Evolutionary conservation across 2,329 filamentous ascomycete species (phyloP), one percentile per base, ranked within the genome.

Genomic region (Aspergillus sp.): DNA sequence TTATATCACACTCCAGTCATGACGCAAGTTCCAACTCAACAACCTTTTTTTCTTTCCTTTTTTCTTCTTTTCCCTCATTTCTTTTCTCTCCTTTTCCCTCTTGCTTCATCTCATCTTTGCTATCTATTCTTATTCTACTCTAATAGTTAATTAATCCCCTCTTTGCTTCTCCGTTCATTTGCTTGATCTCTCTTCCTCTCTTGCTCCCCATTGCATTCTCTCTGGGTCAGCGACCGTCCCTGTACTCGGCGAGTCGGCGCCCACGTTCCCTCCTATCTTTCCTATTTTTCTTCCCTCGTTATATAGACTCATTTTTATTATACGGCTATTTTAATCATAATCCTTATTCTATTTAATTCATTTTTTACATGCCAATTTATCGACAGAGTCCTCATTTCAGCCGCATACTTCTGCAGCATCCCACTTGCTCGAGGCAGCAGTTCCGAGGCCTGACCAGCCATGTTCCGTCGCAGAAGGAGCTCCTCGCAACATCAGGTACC

Each of bases 391-490:
- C 20, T 22, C 20, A 22, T 22, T 5, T 38, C 35, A 38, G 25
- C 45, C 19, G 19, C 15, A 27, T 45, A 27, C 10, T 25, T 27
- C n/a, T 25, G 33, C 33, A 17, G 33, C 33, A 35, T 35, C 33
- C 33, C 33, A 35, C 33, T 35, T 35, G 33, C 33, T 37, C 17
- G n/a, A 17, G 33, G 33, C 33, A 37, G 33, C 33, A 37, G 27
- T 43, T 43, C 25, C 39, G 32, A 45, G 50, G 49, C 43, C 43
- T 49, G 45, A 59, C 50, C 50, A 56, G 61, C 50, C 47, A 72
- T 72, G 68, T 71, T 71, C 54, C 60, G 62, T 49, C 67, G 66
- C 57, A 70, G 63, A 59, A 67, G 67, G 60, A 68, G 67, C 54
- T 55, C 55, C 33, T 74, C 72, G 43, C 74, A 74, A 60, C 59